Conservation (phyloP, 345 rosid genomes). For the Murraya koenigii region DNA sequence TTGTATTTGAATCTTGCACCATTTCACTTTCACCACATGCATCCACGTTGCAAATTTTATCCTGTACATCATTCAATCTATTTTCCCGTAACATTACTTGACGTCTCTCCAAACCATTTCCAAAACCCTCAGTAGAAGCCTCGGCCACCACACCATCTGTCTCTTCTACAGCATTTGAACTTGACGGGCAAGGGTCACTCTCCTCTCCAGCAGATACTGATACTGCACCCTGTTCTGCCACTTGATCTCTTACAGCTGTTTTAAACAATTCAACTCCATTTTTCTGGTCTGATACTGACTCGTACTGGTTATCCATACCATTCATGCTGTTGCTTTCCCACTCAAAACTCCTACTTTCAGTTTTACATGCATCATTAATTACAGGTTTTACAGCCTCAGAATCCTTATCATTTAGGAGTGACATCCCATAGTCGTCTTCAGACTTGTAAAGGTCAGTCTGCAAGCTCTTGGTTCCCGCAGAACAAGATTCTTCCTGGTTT, state of each 20-base stretch:
- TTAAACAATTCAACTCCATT: conserved; percentile 24
- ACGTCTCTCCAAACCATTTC: conserved; percentile 24
- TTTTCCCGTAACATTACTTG: conserved; percentile 21
- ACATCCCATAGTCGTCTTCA: conserved; percentile 31
- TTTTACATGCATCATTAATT: conserved; percentile 29
- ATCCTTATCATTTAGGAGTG: conserved; percentile 23
- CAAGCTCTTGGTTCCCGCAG: conserved; percentile 22
- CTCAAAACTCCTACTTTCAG: conserved; percentile 15
- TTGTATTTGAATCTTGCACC: conserved; percentile 32
- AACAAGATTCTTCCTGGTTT: conserved; percentile 34
- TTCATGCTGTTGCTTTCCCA: conserved; percentile 23
- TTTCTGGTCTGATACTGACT: conserved; percentile 24
- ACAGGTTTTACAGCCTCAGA: conserved; percentile 28
- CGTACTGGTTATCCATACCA: conserved; percentile 28
- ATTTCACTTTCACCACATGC: conserved; percentile 27
- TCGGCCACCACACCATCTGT: conserved; percentile 18
- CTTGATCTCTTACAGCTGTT: conserved; percentile 26
- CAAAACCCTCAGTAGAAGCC: conserved; percentile 25
- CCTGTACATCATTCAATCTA: not conserved
- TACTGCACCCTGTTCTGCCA: conserved; percentile 17
- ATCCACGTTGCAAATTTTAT: conserved; percentile 14
- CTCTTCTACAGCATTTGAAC: conserved; percentile 28
- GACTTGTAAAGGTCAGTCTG: conserved; percentile 30
- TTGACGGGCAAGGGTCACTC: conserved; percentile 26
- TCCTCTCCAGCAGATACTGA: conserved; percentile 17